Evolutionary conservation across 495 filamentous ascomycete species (phyloP).

Genomic region (Hypoxylon cercidicola): DNA sequence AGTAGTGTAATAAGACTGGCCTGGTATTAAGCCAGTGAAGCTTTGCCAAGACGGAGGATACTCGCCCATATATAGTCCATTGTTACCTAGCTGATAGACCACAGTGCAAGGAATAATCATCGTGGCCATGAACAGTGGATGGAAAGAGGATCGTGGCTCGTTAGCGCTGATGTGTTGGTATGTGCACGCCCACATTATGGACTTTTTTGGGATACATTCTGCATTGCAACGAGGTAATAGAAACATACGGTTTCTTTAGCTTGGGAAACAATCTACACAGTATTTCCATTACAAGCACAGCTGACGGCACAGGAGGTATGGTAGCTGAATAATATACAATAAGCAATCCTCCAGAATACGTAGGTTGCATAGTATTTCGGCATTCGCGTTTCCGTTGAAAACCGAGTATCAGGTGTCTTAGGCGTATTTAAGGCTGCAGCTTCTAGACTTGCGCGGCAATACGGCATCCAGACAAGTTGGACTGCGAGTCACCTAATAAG

Average conservation of each 20-base stretch:
- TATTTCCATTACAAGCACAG: no score
- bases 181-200: background rate
- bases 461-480: background rate
- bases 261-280: no score
- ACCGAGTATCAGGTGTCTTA: no score
- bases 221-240: background rate
- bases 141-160: slow-evolving; percentile 1
- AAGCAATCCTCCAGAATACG: no score
- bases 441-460: background rate
- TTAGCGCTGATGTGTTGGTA: slow-evolving; percentile 22
- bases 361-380: background rate
- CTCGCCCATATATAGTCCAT: slow-evolving; percentile 2
- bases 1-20: background rate
- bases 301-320: background rate
- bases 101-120: background rate
- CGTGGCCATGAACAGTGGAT: background rate
- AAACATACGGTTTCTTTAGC: no score
- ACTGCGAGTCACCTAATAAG: background rate
- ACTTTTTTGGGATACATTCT: slow-evolving; percentile 8
- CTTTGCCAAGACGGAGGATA: slow-evolving; percentile 4
- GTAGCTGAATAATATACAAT: slow-evolving; percentile 1
- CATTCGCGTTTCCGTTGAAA: no score
- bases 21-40: background rate
- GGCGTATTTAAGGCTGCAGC: slow-evolving; percentile 1
- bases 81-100: background rate